phyloP scores from a whole-genome alignment of 2,329 filamentous ascomycete genomes.

The Colletotrichum sp. region DNA sequence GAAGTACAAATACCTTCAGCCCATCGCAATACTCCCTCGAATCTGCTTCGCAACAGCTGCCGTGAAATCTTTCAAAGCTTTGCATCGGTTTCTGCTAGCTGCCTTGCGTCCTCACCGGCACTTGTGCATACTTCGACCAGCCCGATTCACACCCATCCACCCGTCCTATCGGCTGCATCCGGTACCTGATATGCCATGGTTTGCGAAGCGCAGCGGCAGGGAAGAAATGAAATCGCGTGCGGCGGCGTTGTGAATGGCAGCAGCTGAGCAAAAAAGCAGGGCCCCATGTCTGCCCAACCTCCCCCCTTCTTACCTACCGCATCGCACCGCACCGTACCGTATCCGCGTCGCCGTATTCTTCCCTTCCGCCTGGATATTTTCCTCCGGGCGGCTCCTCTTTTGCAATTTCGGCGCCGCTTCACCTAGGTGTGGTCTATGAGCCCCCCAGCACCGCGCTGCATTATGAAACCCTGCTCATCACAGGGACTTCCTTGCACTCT shows the following conservation, averaged over 20 bases:
- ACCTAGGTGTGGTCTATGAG: not conserved
- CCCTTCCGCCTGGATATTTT: slow-evolving; percentile 11
- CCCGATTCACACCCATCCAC: not conserved
- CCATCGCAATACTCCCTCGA: not conserved
- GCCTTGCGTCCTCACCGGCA: not conserved
- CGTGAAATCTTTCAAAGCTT: not conserved
- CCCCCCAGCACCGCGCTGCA: not conserved
- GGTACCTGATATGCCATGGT: not conserved
- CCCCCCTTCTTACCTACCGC: not conserved
- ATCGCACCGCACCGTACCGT: not conserved
- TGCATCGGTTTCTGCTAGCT: not conserved
- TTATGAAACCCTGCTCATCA: not conserved
- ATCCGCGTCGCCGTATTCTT: not conserved
- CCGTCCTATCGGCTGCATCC: not conserved
- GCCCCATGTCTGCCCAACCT: not conserved
- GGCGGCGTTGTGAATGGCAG: not conserved
- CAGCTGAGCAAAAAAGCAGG: not conserved
- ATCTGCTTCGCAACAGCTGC: not conserved
- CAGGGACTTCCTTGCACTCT: slow-evolving; percentile 7
- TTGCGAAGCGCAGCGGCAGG: not conserved
- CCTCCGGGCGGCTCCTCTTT: slow-evolving; percentile 11
- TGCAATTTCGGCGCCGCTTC: not conserved
- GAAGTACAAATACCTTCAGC: not conserved
- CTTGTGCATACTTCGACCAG: not conserved
- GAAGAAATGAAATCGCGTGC: not conserved